Evolutionary conservation across 345 rosid species (phyloP), one percentile per base, ranked within the genome.

Genomic region (Eucalyptus caleyi): DNA sequence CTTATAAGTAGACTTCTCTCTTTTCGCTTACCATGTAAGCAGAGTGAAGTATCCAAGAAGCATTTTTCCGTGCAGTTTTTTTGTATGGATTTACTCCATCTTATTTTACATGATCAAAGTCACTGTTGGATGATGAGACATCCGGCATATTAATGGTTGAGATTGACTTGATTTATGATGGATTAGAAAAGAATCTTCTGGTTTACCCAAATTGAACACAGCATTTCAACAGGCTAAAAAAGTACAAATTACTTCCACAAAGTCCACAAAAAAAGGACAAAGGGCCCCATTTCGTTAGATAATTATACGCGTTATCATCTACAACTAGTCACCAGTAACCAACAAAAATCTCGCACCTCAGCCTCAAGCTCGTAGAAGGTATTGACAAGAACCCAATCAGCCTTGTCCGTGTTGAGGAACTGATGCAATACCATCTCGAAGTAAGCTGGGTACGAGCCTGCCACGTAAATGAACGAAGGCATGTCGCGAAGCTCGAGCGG

Each of bases 391-490:
- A 94, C 34, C 59, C 86, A 92, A 42, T 95, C 95, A 40, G 94
- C 95, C 90, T 90, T 89, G 37, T 92, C 93, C 11, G 89, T 86
- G 80, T 94, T 95, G 6, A 91, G 88, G 54, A 95, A 94, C 91
- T 96, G 96, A n/a, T 88, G 92, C 88, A 95, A 87, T 51, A 93
- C 88, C 94, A 94, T 44, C 89, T 95, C 93, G n/a, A 91, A 91
- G 92, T 92, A 92, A 65, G 95, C 93, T 3, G 94, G 96, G 88
- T 94, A 94, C 3, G 93, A 92, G 4, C 93, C 95, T 7, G 90
- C 80, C 62, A 92, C 93, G 10, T 88, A 88, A 40, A 94, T n/a
- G 80, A 94, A 94, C 18, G 96, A 90, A 11, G 98, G 98, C 93
- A 95, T 67, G 89, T 96, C 97, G 49, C 89, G 90, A 18, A 89